phyloP scores from a whole-genome alignment of 2,329 filamentous ascomycete genomes.

The Atkinsonella hypoxylon region DNA sequence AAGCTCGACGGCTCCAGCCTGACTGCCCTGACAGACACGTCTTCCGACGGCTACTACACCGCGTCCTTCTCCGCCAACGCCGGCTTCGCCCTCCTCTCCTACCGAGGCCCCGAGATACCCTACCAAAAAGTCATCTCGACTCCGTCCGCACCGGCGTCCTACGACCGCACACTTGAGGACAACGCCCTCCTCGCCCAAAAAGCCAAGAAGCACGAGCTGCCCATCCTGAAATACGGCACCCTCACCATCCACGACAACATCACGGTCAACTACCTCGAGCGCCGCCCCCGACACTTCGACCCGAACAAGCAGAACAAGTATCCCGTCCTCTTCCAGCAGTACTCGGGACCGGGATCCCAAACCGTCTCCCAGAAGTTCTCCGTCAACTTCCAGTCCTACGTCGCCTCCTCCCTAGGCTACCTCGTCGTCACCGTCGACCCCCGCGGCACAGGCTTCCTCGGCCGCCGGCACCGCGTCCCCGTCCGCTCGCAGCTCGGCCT shows the following conservation, averaged over 20 bases:
- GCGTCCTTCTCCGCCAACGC: conserved; percentile 75
- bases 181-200: conserved; percentile 59
- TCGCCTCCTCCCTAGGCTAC: conserved; percentile 78
- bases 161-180: conserved; percentile 63
- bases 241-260: conserved; percentile 70
- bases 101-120: conserved; percentile 74
- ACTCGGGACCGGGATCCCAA: conserved; percentile 91
- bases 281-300: conserved; percentile 81
- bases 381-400: conserved; percentile 83
- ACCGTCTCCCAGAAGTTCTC: conserved; percentile 67
- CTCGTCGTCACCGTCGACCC: conserved; percentile 92
- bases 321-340: conserved; percentile 88
- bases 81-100: conserved; percentile 73
- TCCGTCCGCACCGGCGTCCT: conserved; percentile 51
- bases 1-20: conserved; percentile 68
- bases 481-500: conserved; percentile 75
- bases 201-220: conserved; percentile 67
- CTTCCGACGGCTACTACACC: conserved; percentile 63
- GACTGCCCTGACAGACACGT: conserved; percentile 60
- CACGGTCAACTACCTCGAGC: conserved; percentile 62
- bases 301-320: conserved; percentile 58
- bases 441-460: conserved; percentile 82
- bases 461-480: conserved; percentile 69
- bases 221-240: conserved; percentile 70
- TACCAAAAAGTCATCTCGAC: conserved; percentile 87